Base-by-base conservation (phyloP, 108 stramenopile genomes). In the Nitzschia inconspicua region DNA sequence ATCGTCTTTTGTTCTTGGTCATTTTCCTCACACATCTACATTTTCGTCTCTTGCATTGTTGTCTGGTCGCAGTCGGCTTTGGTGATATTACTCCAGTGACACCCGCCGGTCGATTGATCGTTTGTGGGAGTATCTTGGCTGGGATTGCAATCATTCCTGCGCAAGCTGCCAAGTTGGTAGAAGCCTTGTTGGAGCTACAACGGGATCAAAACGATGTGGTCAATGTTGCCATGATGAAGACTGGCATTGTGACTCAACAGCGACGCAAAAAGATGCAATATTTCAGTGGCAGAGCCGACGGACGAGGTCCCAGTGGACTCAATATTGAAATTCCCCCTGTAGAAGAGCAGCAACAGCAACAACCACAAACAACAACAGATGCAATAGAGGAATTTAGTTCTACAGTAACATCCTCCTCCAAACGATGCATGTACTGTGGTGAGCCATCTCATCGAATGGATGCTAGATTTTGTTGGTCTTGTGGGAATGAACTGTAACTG, bases 31-130 rank as follows among this genome's bases (percentile, higher is more conserved):
- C n/a, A n/a, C n/a, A n/a, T n/a, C n/a, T n/a, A n/a, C n/a, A n/a
- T n/a, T n/a, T n/a, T n/a, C n/a, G n/a, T n/a, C n/a, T n/a, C n/a
- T n/a, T n/a, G n/a, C n/a, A n/a, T n/a, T n/a, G n/a, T n/a, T n/a
- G n/a, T n/a, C n/a, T n/a, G n/a, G n/a, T n/a, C n/a, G n/a, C n/a
- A n/a, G 82, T 85, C 1, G 88, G 84, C 3, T 89, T 89, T 46
- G 84, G 88, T 1, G 91, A 93, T 43, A 93, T 93, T 46, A 71
- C 77, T 16, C 91, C 91, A 8, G 68, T 88, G 8, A 93, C 91
- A 2, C 56, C 53, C 34, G 46, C 66, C 24, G 91, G 91, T 6
- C 70, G 80, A 43, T 43, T 85, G 29, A 82, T 89, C 10, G 91
- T 93, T 0, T 70, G 70, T 34, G 73, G 61, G 2, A 70, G 73